phyloP scores from a whole-genome alignment of 106 monocot species.

The Platanthera zijinensis region DNA sequence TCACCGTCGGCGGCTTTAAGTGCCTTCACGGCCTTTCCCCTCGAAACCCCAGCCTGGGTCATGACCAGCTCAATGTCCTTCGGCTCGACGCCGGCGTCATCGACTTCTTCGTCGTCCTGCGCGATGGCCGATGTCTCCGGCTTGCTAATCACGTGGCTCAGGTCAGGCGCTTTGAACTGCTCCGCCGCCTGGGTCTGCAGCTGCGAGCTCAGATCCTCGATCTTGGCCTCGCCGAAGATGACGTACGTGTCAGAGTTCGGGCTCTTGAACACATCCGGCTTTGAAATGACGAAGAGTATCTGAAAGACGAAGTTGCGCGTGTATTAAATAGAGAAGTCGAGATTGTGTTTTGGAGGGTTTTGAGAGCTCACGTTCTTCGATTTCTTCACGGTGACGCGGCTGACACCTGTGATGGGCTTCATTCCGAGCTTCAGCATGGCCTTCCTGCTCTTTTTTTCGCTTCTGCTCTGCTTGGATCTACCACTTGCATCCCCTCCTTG shows the following conservation, averaged over 20 bases:
- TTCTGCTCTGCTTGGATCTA: constrained; percentile 27
- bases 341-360: neutral
- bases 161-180: constrained; percentile 23
- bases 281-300: constrained; percentile 25
- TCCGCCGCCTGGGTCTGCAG: constrained; percentile 21
- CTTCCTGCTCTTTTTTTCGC: constrained; percentile 27
- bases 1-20: constrained; percentile 25
- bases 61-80: constrained; percentile 26
- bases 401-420: constrained; percentile 24
- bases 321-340: neutral
- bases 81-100: constrained; percentile 22
- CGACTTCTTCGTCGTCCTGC: constrained; percentile 26
- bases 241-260: constrained; percentile 22
- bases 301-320: neutral
- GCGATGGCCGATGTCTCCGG: constrained; percentile 17
- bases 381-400: constrained; percentile 22
- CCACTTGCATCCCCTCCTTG: constrained; percentile 9
- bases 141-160: constrained; percentile 21
- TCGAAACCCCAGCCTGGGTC: constrained; percentile 24
- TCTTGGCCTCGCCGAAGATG: constrained; percentile 23
- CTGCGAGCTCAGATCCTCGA: constrained; percentile 28
- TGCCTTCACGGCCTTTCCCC: constrained; percentile 19
- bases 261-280: constrained; percentile 27
- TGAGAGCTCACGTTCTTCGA: constrained; percentile 19
- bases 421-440: constrained; percentile 30